phyloP scores from a whole-genome alignment of 2,329 filamentous ascomycete species.

The Clonostachys rosea region DNA sequence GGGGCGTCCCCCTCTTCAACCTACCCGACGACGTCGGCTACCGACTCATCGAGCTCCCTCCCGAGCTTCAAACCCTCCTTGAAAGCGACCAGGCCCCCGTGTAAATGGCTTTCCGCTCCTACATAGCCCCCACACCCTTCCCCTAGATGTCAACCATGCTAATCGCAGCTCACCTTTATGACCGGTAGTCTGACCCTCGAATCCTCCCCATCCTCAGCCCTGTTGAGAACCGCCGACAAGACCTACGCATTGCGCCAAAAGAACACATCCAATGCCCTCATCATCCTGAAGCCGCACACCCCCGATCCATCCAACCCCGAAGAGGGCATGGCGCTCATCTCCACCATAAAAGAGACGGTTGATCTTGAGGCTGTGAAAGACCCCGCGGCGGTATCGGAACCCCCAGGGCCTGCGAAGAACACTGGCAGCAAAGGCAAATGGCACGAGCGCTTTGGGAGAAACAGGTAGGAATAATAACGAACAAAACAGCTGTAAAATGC shows the following conservation, averaged over 20 bases:
- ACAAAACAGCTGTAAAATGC: no score
- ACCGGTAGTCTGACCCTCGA: conserved; percentile 39
- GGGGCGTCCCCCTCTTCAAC: conserved; percentile 46
- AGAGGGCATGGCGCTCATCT: conserved; percentile 40
- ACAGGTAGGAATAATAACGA: conserved; percentile 21
- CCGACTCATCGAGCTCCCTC: conserved; percentile 58
- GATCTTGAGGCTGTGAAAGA: conserved; percentile 46
- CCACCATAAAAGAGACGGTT: conserved; percentile 57
- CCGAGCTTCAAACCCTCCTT: conserved; percentile 50
- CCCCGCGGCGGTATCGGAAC: conserved; percentile 11
- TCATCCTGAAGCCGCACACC: conserved; percentile 38
- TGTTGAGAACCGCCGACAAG: conserved; percentile 45
- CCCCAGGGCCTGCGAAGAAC: not conserved
- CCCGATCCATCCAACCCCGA: conserved; percentile 8
- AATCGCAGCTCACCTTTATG: not conserved
- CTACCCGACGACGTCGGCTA: conserved; percentile 44
- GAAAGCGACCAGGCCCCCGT: conserved; percentile 47
- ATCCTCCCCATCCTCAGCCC: conserved; percentile 40
- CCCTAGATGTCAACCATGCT: not conserved
- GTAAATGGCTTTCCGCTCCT: conserved; percentile 27
- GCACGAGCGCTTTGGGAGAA: conserved; percentile 54
- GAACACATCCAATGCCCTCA: conserved; percentile 63
- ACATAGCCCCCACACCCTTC: not conserved
- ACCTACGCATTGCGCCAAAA: conserved; percentile 60
- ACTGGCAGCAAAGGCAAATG: conserved; percentile 43